These are phyloP conservation scores for Ballota nigra DNA, from an alignment of 257 asterid species.

Conservation along the genomic window DNA sequence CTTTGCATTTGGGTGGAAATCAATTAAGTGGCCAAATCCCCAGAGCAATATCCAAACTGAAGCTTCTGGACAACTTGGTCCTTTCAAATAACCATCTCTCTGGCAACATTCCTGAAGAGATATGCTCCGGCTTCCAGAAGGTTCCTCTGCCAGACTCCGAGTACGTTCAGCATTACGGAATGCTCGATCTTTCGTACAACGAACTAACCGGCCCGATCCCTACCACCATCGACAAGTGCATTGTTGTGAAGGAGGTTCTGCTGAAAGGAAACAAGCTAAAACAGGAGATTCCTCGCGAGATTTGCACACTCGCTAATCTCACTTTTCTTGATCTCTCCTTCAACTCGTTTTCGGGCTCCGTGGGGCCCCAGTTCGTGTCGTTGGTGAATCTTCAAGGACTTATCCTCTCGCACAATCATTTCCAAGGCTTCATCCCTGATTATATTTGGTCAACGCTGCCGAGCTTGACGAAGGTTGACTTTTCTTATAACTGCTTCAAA, in stretches of 20 bases:
- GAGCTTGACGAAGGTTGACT: constrained; percentile 55
- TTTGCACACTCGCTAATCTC: constrained; percentile 45
- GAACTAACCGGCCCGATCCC: constrained; percentile 64
- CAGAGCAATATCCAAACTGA: constrained; percentile 45
- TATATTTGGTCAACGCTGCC: constrained; percentile 28
- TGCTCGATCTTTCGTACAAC: constrained; percentile 77
- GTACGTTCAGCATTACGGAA: constrained; percentile 75
- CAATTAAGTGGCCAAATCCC: constrained; percentile 54
- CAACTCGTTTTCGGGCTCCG: constrained; percentile 51
- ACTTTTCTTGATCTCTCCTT: constrained; percentile 58
- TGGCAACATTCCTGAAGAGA: constrained; percentile 70
- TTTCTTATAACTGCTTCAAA: constrained; percentile 48
- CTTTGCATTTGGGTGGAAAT: constrained; percentile 64
- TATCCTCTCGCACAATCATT: constrained; percentile 55
- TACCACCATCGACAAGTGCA: constrained; percentile 46
- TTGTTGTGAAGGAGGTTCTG: constrained; percentile 40
- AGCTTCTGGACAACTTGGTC: constrained; percentile 68
- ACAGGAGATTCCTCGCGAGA: constrained; percentile 69
- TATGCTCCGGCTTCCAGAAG: constrained; percentile 72
- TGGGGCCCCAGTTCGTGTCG: constrained; percentile 36
- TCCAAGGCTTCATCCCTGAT: constrained; percentile 54
- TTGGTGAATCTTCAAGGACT: constrained; percentile 70
- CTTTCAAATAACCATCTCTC: constrained; percentile 57
- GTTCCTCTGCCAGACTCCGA: constrained; percentile 73
- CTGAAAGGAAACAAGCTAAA: constrained; percentile 66